A percentile compares a stretch with the other conserved stretches of the same genome.
These are phyloP conservation scores for Mytilinidion resinicola DNA, from an alignment of 495 filamentous ascomycete species.

Conservation along the genomic window DNA sequence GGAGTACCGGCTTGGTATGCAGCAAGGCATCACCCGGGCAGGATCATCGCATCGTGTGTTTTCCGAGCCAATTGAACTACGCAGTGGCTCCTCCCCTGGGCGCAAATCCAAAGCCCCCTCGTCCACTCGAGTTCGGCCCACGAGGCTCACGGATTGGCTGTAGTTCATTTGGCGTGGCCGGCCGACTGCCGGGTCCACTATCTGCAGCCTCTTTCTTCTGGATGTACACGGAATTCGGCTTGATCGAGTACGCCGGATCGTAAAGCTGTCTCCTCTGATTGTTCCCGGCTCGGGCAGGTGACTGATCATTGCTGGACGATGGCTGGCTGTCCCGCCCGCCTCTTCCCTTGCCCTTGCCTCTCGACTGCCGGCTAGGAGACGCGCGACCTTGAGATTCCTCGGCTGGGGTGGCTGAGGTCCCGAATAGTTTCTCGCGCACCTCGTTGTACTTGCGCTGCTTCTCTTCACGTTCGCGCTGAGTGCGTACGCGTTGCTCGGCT, in stretches of 20 bases:
- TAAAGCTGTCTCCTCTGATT: slow-evolving; percentile 51
- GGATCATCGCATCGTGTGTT: too few species aligned
- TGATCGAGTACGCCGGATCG: slow-evolving; percentile 65
- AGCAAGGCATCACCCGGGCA: too few species aligned
- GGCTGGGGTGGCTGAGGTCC: slow-evolving; percentile 47
- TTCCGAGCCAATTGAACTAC: too few species aligned
- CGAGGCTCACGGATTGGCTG: slow-evolving; percentile 61
- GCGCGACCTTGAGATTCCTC: slow-evolving; percentile 54
- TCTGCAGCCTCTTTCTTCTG: slow-evolving; percentile 47
- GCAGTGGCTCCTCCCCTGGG: slow-evolving; percentile 37
- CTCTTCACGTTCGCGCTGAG: slow-evolving; percentile 72
- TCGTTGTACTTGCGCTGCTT: slow-evolving; percentile 86
- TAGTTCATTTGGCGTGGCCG: slow-evolving; percentile 45
- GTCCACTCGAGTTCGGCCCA: slow-evolving; percentile 69
- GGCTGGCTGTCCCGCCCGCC: slow-evolving; percentile 43
- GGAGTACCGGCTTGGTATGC: too few species aligned
- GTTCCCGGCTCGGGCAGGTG: slow-evolving; percentile 34
- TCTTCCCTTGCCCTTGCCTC: slow-evolving; percentile 27
- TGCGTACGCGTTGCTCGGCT: slow-evolving; percentile 66
- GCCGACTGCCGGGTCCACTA: slow-evolving; percentile 27
- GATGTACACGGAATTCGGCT: slow-evolving; percentile 48
- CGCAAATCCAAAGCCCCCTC: slow-evolving; percentile 63
- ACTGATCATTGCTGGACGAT: slow-evolving; percentile 42
- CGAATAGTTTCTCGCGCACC: slow-evolving; percentile 76
- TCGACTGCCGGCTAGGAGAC: slow-evolving; percentile 43